Percentiles rank a stretch among this genome's conserved stretches.
phyloP scores from a whole-genome alignment of 75 land plant species.

The Picea sitchensis region DNA sequence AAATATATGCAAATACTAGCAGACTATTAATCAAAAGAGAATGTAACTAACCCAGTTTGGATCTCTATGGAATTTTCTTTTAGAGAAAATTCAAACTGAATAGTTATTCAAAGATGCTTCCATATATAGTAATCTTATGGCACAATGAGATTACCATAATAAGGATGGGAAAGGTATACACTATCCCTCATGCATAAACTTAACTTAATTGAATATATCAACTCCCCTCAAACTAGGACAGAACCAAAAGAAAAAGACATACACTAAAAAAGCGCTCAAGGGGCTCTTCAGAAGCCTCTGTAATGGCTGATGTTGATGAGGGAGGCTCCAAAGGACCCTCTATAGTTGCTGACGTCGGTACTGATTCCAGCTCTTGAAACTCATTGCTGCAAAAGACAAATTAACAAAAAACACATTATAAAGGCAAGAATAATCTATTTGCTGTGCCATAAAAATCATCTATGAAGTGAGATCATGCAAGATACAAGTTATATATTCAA shows the following conservation, averaged over 20 bases:
- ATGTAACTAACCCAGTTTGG: neutral
- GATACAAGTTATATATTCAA: neutral
- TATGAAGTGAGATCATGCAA: neutral
- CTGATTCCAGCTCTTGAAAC: constrained; percentile 48
- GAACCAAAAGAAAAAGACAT: constrained; percentile 9
- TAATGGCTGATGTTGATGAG: constrained; percentile 11
- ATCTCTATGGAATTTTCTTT: neutral
- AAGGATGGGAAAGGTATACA: neutral
- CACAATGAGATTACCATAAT: neutral
- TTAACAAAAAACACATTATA: constrained; percentile 1
- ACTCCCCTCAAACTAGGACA: neutral
- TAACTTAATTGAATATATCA: neutral
- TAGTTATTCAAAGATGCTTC: neutral
- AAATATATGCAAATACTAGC: too few relatives aligned
- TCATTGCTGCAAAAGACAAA: constrained; percentile 33
- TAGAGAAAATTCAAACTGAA: neutral
- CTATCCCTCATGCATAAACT: neutral
- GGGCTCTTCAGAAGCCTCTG: constrained; percentile 37
- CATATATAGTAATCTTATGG: neutral
- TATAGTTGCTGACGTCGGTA: constrained; percentile 41
- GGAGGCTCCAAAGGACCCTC: constrained; percentile 50
- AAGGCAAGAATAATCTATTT: neutral
- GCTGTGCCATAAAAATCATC: neutral
- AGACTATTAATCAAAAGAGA: neutral
- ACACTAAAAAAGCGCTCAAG: constrained; percentile 51